Percentiles rank a stretch among this genome's conserved stretches.
phyloP scores from a whole-genome alignment of 2,329 filamentous ascomycete genomes.

The Xylariales sp. region DNA sequence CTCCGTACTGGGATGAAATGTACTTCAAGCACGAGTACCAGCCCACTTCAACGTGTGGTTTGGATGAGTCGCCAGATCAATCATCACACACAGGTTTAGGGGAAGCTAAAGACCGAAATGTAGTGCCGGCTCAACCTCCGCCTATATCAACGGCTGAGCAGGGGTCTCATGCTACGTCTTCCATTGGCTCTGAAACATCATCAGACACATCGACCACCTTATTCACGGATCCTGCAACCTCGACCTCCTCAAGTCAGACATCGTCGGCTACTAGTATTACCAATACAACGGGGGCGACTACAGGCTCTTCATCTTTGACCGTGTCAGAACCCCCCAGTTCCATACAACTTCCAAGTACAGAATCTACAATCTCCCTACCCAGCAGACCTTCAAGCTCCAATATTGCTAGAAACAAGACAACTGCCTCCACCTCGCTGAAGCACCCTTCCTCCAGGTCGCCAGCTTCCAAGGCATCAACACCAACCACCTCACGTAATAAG shows the following conservation, averaged over 20 bases:
- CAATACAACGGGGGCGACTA: slow-evolving; percentile 11
- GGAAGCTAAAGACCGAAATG: slow-evolving; percentile 12
- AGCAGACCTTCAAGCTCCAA: slow-evolving; percentile 13
- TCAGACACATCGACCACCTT: slow-evolving; percentile 14
- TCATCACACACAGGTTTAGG: slow-evolving; percentile 8
- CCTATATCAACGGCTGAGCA: slow-evolving; percentile 13
- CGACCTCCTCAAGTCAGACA: slow-evolving; percentile 8
- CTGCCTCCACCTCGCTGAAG: slow-evolving; percentile 23
- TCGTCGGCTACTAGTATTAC: slow-evolving; percentile 9
- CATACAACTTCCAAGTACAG: slow-evolving; percentile 10
- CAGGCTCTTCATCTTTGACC: too few relatives aligned
- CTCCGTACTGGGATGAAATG: slow-evolving; percentile 22
- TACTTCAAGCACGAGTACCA: slow-evolving; percentile 22
- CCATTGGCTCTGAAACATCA: slow-evolving; percentile 11
- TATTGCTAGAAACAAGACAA: slow-evolving; percentile 18
- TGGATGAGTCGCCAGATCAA: slow-evolving; percentile 11
- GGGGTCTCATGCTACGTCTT: slow-evolving; percentile 8
- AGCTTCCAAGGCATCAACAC: slow-evolving; percentile 16
- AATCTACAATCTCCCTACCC: slow-evolving; percentile 10
- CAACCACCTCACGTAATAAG: slow-evolving; percentile 27
- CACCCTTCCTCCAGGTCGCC: slow-evolving; percentile 21
- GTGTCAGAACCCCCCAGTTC: slow-evolving; percentile 11
- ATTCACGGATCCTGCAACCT: slow-evolving; percentile 9
- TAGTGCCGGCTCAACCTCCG: slow-evolving; percentile 11
- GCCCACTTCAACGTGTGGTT: slow-evolving; percentile 14